A percentile compares a stretch with the other conserved stretches of the same genome.
Conservation (phyloP, 2,329 filamentous ascomycete species). For the Aspergillus novoparasiticus region DNA sequence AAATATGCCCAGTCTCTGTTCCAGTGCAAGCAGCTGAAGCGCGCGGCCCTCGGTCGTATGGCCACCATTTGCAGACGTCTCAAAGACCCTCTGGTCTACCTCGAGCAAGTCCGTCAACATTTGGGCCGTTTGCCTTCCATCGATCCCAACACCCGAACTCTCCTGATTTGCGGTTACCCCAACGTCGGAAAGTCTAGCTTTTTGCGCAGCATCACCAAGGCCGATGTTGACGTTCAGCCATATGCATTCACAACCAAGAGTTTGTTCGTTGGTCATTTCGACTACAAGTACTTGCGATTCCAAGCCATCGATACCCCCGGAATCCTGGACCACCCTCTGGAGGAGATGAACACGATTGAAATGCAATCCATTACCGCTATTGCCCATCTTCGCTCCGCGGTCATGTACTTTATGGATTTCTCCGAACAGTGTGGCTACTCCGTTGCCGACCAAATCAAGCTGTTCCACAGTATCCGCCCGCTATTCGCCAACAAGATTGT, state of each 20-base stretch:
- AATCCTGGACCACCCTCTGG: slow-evolving; percentile 93
- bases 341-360: slow-evolving; percentile 99
- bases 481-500: slow-evolving; percentile 97
- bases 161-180: slow-evolving; percentile 95
- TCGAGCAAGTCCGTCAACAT: slow-evolving; percentile 96
- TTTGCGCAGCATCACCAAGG: slow-evolving; percentile 85
- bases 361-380: slow-evolving; percentile 99
- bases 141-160: slow-evolving; percentile 93
- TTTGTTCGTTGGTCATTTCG: slow-evolving; percentile 95
- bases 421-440: slow-evolving; percentile 97
- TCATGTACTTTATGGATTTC: slow-evolving; percentile 97
- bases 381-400: slow-evolving; percentile 90
- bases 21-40: slow-evolving; percentile 99
- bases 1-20: slow-evolving; percentile 97
- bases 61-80: slow-evolving; percentile 93
- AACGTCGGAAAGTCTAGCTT: slow-evolving; percentile 98
- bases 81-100: slow-evolving; percentile 91
- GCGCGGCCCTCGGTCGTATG: slow-evolving; percentile 95
- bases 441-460: slow-evolving; percentile 85
- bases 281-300: slow-evolving; percentile 90
- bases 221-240: slow-evolving; percentile 95
- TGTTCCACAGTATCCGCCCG: slow-evolving; percentile 96
- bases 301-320: slow-evolving; percentile 98
- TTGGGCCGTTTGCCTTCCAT: slow-evolving; percentile 97
- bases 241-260: slow-evolving; percentile 99